Conservation (phyloP, 768 basidiomycete species). For the Gymnopilus dilepis region DNA sequence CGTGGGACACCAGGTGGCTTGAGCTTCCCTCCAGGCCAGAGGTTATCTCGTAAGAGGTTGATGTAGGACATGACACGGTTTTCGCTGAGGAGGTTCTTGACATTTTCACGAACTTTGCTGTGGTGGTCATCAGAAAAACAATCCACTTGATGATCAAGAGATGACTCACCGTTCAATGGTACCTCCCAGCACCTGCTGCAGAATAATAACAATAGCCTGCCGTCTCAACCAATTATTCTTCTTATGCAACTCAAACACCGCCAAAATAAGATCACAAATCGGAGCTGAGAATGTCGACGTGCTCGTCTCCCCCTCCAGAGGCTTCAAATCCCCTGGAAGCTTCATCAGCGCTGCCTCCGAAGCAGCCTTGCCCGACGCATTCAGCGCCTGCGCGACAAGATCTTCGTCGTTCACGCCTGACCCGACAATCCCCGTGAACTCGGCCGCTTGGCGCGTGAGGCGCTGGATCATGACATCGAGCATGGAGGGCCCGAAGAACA, state of each 20-base stretch:
- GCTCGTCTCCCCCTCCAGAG: conserved; percentile 87
- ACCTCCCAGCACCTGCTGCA: conserved; percentile 94
- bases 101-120: conserved; percentile 88
- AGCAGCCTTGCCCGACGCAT: conserved; percentile 66
- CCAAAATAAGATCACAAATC: conserved; percentile 91
- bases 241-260: conserved; percentile 94
- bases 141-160: not conserved
- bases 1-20: conserved; percentile 67
- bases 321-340: conserved; percentile 78
- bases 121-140: conserved; percentile 7
- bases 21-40: conserved; percentile 89
- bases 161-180: conserved; percentile 89
- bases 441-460: conserved; percentile 87
- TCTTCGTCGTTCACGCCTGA: conserved; percentile 84
- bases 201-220: conserved; percentile 94
- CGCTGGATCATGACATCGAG: conserved; percentile 93
- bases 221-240: conserved; percentile 95
- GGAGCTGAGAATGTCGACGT: conserved; percentile 90
- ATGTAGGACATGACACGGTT: conserved; percentile 72
- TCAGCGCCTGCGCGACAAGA: conserved; percentile 78
- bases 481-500: conserved; percentile 96
- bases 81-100: conserved; percentile 69
- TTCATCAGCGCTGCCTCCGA: conserved; percentile 75
- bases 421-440: conserved; percentile 84
- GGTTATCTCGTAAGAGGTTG: conserved; percentile 65